Conservation (phyloP, 2,329 filamentous ascomycete species). For the Botryotinia calthae region DNA sequence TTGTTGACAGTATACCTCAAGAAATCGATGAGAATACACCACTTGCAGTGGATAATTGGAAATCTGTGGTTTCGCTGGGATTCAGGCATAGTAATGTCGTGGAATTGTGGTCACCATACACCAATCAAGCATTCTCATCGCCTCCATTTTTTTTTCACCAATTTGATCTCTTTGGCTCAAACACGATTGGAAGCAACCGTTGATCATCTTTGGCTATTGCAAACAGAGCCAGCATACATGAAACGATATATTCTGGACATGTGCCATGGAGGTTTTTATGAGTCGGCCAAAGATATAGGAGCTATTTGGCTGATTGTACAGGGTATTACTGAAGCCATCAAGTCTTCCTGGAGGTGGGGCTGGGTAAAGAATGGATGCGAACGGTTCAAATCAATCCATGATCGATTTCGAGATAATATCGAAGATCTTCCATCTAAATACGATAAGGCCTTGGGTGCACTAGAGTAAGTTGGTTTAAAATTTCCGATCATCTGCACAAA, state of each 20-base stretch:
- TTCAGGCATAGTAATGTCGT: neutral
- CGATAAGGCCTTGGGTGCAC: neutral
- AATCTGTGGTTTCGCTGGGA: neutral
- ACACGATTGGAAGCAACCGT: neutral
- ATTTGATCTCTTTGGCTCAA: constrained; percentile 12
- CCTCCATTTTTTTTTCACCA: constrained; percentile 18
- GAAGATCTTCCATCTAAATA: neutral
- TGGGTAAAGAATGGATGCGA: neutral
- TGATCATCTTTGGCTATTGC: constrained; percentile 23
- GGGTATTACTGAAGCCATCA: neutral
- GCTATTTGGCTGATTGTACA: neutral
- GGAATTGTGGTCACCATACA: constrained; percentile 20
- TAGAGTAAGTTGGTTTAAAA: neutral
- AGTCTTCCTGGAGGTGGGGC: neutral
- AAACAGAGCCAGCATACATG: constrained; percentile 21
- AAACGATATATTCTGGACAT: neutral
- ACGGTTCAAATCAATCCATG: neutral
- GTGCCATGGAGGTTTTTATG: neutral
- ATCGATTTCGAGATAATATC: constrained; percentile 2
- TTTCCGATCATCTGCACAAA: neutral
- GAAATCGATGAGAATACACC: neutral
- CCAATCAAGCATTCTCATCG: constrained; percentile 25
- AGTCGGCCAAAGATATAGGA: neutral
- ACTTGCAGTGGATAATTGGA: neutral
- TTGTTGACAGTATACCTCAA: constrained; percentile 18